phyloP scores from a whole-genome alignment of 768 basidiomycete genomes.

The Gloeostereum incarnatum region DNA sequence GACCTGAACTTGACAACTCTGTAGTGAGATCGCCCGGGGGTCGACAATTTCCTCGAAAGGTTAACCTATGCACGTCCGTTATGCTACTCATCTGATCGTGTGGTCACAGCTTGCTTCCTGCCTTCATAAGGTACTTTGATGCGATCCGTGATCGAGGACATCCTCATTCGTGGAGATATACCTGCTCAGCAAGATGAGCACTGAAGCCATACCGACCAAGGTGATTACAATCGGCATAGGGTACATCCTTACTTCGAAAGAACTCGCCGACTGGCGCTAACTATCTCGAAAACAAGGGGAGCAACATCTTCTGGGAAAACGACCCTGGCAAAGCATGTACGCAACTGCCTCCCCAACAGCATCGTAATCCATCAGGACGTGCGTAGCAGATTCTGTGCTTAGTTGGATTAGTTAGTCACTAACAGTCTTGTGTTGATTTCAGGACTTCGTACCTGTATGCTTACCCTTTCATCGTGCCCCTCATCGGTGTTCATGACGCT shows the following conservation, averaged over 20 bases:
- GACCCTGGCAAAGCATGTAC: slow-evolving; percentile 86
- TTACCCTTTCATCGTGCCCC: slow-evolving; percentile 7
- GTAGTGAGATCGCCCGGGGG: too few relatives aligned
- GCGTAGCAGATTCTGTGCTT: slow-evolving; percentile 5
- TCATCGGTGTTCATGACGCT: background rate
- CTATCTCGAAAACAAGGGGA: slow-evolving; percentile 49
- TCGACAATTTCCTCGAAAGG: too few relatives aligned
- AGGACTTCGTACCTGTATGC: slow-evolving; percentile 89
- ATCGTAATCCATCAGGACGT: slow-evolving; percentile 92
- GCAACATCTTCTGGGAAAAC: slow-evolving; percentile 97
- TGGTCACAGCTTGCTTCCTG: too few relatives aligned
- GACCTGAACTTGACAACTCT: too few relatives aligned
- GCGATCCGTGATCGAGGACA: too few relatives aligned
- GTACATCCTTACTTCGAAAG: slow-evolving; percentile 23
- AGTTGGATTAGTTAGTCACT: background rate
- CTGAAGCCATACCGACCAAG: too few relatives aligned
- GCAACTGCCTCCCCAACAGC: slow-evolving; percentile 61
- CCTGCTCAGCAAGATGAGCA: too few relatives aligned
- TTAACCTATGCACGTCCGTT: too few relatives aligned
- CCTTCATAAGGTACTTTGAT: too few relatives aligned
- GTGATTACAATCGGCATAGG: slow-evolving; percentile 58
- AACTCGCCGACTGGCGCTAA: slow-evolving; percentile 2
- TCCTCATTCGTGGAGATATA: too few relatives aligned
- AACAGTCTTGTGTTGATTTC: too few relatives aligned
- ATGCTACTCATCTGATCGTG: too few relatives aligned